A percentile compares a stretch with the other conserved stretches of the same genome.
Conservation (phyloP, 2,329 filamentous ascomycete species). For the Colletotrichum cuscutae region DNA sequence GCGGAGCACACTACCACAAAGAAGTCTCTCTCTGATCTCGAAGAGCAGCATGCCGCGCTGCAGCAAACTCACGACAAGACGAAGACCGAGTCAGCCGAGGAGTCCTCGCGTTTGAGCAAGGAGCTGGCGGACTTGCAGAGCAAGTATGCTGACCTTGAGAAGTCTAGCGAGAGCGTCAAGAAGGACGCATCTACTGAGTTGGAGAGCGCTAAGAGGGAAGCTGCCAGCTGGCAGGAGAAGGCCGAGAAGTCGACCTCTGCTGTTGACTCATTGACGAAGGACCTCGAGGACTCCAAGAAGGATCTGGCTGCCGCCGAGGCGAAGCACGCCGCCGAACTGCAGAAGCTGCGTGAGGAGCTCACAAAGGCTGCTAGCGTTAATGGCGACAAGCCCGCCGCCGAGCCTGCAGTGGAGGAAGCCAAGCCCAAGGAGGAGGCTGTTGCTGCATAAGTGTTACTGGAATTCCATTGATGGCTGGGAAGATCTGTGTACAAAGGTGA, state of each 20-base stretch:
- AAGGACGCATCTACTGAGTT: slow-evolving; percentile 12
- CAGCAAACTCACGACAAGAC: slow-evolving; percentile 37
- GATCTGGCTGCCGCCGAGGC: slow-evolving; percentile 37
- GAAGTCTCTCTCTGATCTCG: slow-evolving; percentile 35
- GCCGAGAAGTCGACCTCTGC: slow-evolving; percentile 12
- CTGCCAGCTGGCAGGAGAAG: slow-evolving; percentile 24
- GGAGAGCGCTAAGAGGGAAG: slow-evolving; percentile 30
- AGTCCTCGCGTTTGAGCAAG: slow-evolving; percentile 20
- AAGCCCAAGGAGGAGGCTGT: slow-evolving; percentile 36
- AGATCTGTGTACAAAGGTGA: slow-evolving; percentile 23
- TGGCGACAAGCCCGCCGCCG: slow-evolving; percentile 48
- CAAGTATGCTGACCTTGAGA: slow-evolving; percentile 25
- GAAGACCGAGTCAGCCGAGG: slow-evolving; percentile 32
- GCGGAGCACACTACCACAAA: slow-evolving; percentile 18
- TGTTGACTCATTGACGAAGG: slow-evolving; percentile 22
- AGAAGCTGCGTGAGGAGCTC: slow-evolving; percentile 45
- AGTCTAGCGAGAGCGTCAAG: slow-evolving; percentile 23
- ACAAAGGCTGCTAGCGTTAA: slow-evolving; percentile 48
- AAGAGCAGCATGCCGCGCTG: slow-evolving; percentile 25
- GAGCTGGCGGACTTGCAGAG: slow-evolving; percentile 19
- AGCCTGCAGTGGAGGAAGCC: slow-evolving; percentile 34
- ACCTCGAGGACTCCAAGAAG: slow-evolving; percentile 40
- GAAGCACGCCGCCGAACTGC: slow-evolving; percentile 34
- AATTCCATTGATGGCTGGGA: background rate
- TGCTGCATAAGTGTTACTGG: slow-evolving; percentile 1